Base-by-base conservation (phyloP, 2,329 filamentous ascomycete species). In the Talaromyces amestolkiae region DNA sequence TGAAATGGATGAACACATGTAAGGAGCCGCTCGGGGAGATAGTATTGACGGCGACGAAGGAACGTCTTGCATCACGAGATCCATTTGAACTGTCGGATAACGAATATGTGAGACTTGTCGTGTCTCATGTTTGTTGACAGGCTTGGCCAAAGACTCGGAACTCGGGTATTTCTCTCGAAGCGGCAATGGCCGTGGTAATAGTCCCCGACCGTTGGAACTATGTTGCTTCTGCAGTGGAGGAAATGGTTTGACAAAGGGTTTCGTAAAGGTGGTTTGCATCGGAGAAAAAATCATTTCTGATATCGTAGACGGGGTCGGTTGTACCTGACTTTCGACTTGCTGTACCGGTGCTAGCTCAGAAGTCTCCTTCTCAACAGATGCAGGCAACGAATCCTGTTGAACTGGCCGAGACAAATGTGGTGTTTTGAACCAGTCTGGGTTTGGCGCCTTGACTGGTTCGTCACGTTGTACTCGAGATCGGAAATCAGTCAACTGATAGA, bases 401-500 rank as follows among this genome's bases (percentile, higher is more conserved):
- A 65, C 39, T 51, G 63, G 22, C 61, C 71, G 72, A 69, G 69
- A 70, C 61, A 72, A 69, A 22, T 71, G 67, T 8, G 69, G 70
- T 58, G 69, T 65, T 11, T 73, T 70, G 66, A 77, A 78, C 76
- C 76, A 78, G 61, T 78, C 76, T 13, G 72, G 70, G 8, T 74
- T 74, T 7, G 75, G 70, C 22, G 74, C 70, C 41, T 73, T 73
- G 9, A 75, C 75, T 1, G 71, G 67, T 11, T 71, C 70, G 33
- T 73, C 71, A 59, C 77, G 72, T 65, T 75, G 63, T 41, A 82
- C 68, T 49, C 77, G 77, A 15, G 76, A 73, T 63, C 86, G 81
- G 72, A 89, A 89, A 73, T 89, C 87, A 35, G 87, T 87, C 58
- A 89, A 79, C 72, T 89, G 87, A 80, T 89, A 89, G 72, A 89